Conservation (phyloP, 192 early-diverging fungal species). For the Gryganskiella cystojenkinii region DNA sequence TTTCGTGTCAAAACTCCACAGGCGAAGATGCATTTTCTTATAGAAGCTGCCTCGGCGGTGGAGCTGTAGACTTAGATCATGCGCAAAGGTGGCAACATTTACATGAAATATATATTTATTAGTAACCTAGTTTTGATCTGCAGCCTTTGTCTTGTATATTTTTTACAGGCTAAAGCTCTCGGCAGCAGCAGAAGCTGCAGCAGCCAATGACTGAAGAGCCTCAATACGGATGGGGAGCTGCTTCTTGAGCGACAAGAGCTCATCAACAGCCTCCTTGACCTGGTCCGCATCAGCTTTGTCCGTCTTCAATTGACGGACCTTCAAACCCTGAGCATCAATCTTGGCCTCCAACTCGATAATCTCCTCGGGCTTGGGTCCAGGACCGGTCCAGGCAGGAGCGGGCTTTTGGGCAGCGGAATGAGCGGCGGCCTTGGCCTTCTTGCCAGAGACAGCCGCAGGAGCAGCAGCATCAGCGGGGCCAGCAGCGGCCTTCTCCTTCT, state of each 20-base stretch:
- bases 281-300: slow-evolving; percentile 35
- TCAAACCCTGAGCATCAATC: slow-evolving; percentile 35
- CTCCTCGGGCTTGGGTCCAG: slow-evolving; percentile 35
- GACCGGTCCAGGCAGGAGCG: slow-evolving; percentile 35
- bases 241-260: slow-evolving; percentile 43
- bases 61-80: no score
- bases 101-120: neutral
- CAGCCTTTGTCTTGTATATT: neutral
- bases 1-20: no score
- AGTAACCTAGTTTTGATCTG: neutral
- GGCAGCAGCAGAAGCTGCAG: slow-evolving; percentile 32
- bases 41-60: no score
- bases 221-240: slow-evolving; percentile 39
- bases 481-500: slow-evolving; percentile 33
- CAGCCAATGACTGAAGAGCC: slow-evolving; percentile 31
- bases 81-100: no score
- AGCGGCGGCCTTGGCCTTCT: slow-evolving; percentile 49
- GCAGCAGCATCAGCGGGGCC: neutral
- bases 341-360: slow-evolving; percentile 49
- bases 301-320: slow-evolving; percentile 41
- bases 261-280: slow-evolving; percentile 35
- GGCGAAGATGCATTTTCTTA: no score
- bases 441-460: slow-evolving; percentile 27
- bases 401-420: slow-evolving; percentile 37
- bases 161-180: slow-evolving; percentile 23